Evolutionary conservation across 2,329 filamentous ascomycete genomes (phyloP), one percentile per base, ranked within the genome.

Genomic region (Parastagonospora nodorum): DNA sequence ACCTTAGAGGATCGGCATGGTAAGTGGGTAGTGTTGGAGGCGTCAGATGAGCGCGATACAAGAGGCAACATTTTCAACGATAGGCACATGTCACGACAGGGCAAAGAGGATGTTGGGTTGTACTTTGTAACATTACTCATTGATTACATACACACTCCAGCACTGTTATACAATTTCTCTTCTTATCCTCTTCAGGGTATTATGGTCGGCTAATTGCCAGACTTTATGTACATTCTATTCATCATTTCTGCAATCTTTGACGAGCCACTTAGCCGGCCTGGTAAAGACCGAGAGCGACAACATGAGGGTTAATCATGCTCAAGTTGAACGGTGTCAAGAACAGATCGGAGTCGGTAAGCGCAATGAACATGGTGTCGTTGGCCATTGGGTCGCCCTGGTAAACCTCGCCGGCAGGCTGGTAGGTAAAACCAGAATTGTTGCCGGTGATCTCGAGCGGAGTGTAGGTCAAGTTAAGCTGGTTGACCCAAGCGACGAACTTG

Each of bases 331-430:
- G 87, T 7, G 89, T 92, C 2, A 92, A 80, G 53, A 78, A 85
- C 0, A 86, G 59, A 57, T 92, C 82, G 0, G 72, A 68, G 62
- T 93, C 89, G 0, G 89, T 93, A 9, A 96, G 67, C 0, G 85
- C 88, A 40, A 95, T 76, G 67, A 93, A 94, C 74, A 92, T 88
- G 4, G 90, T 94, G 0, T 84, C 88, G 59, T 94, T 94, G 43
- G 89, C 79, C 1, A 84, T 83, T 0, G 86, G 86, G 48, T 92
- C 86, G 1, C 84, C 83, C 51, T 81, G 78, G 66, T 81, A 94
- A 0, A 88, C 88, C 32, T 83, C 82, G 6, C 82, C 77, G 58
- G 88, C 83, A 0, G 90, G 90, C 78, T 95, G 89, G 54, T 86
- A 84, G 0, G 89, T 90, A 67, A 79, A 87, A 0, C 86, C 88